Percentiles rank a stretch among this genome's conserved stretches.
Conservation (phyloP, 192 early-diverging fungal species). For the Kickxella alabastrina region DNA sequence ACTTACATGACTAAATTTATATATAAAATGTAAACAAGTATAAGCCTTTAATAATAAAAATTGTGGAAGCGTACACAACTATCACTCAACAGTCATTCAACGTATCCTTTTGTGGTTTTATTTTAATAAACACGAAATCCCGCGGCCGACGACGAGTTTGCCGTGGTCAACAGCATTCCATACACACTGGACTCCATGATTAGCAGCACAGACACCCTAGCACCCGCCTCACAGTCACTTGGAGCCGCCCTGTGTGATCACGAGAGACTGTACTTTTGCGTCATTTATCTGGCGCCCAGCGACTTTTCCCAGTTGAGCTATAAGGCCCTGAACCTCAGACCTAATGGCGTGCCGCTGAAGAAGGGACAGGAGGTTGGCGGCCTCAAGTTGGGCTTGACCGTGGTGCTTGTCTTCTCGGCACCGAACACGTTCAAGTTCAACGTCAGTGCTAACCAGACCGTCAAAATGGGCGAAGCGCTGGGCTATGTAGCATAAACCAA, state of each 20-base stretch:
- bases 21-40: no score
- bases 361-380: conserved; percentile 93
- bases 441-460: conserved; percentile 65
- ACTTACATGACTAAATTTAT: neutral
- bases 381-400: conserved; percentile 90
- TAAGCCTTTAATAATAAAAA: no score
- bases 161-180: conserved; percentile 79
- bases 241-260: conserved; percentile 54
- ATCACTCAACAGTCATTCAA: no score
- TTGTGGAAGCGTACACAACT: no score
- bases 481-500: no score
- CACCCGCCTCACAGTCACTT: conserved; percentile 31
- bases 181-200: conserved; percentile 78
- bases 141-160: conserved; percentile 79
- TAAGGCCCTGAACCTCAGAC: conserved; percentile 54
- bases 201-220: conserved; percentile 48
- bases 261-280: conserved; percentile 81
- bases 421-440: conserved; percentile 76
- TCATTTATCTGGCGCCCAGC: conserved; percentile 89
- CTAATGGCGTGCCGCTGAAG: conserved; percentile 64
- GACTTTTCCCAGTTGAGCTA: conserved; percentile 75
- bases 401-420: conserved; percentile 97
- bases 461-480: conserved; percentile 81
- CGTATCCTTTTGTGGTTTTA: conserved; percentile 23
- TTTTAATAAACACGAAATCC: conserved; percentile 57